Base-by-base conservation (phyloP, 2,329 filamentous ascomycete species). In the Botrytis medusae region DNA sequence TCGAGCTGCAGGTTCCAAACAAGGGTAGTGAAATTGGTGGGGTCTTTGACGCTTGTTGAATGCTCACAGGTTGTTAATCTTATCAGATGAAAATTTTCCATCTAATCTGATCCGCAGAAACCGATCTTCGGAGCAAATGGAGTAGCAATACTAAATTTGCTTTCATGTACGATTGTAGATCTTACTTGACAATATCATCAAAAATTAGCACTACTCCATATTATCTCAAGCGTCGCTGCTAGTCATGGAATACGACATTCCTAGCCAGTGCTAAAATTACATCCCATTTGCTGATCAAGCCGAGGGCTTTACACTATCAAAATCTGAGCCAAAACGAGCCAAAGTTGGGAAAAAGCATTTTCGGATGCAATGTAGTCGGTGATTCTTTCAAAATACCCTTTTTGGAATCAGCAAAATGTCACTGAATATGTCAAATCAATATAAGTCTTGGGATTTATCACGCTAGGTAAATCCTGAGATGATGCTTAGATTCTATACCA, bases 41-140 rank as follows among this genome's bases (percentile, higher is more conserved):
- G 65, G 34, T 54, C 32, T 18, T 37, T 67, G 44, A 54, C 40
- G 25, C 46, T 54, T 22, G 46, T 34, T 51, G 6, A 25, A 54
- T 40, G 29, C 20, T 48, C 7, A 57, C 10, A 46, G 10, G 22
- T 14, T 42, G 42, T 54, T 54, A 20, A 72, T 72, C 71, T 72
- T 68, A 72, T 72, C 71, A 72, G 71, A 72, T 72, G 44, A 67
- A 72, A 57, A 46, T n/a, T 68, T 57, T 62, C 29, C 54, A 70
- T 70, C 68, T 69, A 69, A 69, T 69, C 65, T 69, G 48, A 69
- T 69, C 65, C 65, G 48, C 54, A 40, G n/a, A 34, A 67, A 34
- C 54, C 68, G 54, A 61, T 46, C 40, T 46, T 70, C 68, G 68
- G 54, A 62, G 34, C n/a, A 46, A 42, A 57, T n/a, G n/a, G 65